These are phyloP conservation scores for Pilaira anomala DNA, from an alignment of 192 early-diverging fungal species.

Conservation along the genomic window DNA sequence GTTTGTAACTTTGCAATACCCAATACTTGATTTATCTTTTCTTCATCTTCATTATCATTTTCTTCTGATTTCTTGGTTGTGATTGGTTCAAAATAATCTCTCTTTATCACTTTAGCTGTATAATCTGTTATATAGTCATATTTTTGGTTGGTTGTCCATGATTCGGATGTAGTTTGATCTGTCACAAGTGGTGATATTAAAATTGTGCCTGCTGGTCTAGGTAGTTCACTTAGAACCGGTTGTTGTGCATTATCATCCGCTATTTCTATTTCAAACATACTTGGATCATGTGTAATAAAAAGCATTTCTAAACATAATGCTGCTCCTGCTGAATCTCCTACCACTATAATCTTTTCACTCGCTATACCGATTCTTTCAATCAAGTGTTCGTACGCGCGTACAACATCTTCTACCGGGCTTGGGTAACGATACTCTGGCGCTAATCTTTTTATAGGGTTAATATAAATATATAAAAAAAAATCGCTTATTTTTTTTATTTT, in stretches of 20 bases:
- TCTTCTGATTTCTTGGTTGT: neutral
- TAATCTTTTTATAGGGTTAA: constrained; percentile 14
- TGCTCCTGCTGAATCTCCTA: constrained; percentile 37
- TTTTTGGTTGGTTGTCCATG: constrained; percentile 35
- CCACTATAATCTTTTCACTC: constrained; percentile 28
- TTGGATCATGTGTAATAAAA: constrained; percentile 40
- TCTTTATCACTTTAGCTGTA: constrained; percentile 41
- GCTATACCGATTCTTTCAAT: constrained; percentile 19
- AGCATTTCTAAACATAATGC: constrained; percentile 36
- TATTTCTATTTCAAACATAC: constrained; percentile 36
- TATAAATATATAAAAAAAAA: neutral
- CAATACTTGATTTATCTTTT: constrained; percentile 19
- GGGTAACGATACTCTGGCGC: constrained; percentile 39
- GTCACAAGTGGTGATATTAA: constrained; percentile 38
- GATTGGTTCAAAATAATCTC: constrained; percentile 35
- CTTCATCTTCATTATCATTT: neutral
- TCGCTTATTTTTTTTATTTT: neutral
- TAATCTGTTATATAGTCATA: constrained; percentile 36
- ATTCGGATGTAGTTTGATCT: constrained; percentile 33
- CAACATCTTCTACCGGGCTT: constrained; percentile 35
- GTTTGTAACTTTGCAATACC: constrained; percentile 36
- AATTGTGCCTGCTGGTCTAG: constrained; percentile 35
- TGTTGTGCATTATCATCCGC: constrained; percentile 17
- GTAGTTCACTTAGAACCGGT: constrained; percentile 27
- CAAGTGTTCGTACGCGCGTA: constrained; percentile 37